Evolutionary conservation across 495 filamentous ascomycete species (phyloP).

Genomic region (Hypoxylon cercidicola): DNA sequence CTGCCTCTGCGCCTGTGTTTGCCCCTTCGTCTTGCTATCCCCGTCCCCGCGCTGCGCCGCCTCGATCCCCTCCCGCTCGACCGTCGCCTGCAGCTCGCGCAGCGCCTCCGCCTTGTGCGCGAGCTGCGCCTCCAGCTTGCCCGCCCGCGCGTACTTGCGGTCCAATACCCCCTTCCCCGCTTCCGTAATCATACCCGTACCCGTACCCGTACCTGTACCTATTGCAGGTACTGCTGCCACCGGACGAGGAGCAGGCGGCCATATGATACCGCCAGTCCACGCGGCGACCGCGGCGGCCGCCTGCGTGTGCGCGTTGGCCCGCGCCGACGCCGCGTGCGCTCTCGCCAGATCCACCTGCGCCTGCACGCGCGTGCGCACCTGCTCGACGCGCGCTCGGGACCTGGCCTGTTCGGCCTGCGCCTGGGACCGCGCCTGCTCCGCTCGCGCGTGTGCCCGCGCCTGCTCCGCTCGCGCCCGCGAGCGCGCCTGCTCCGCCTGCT

Average conservation of each 20-base stretch:
- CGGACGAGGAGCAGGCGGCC: neutral
- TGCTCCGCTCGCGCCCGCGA: too few species aligned
- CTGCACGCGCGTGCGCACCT: neutral
- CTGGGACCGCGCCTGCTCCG: too few species aligned
- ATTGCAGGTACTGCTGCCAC: too few species aligned
- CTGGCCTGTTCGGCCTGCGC: too few species aligned
- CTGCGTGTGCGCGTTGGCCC: neutral
- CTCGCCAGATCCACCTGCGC: conserved; percentile 10
- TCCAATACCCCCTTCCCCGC: too few species aligned
- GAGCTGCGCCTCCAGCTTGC: conserved; percentile 45
- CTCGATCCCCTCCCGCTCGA: conserved; percentile 10
- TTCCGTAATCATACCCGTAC: too few species aligned
- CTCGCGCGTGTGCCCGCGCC: too few species aligned
- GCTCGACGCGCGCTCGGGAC: neutral
- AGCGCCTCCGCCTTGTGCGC: conserved; percentile 39
- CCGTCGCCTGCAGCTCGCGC: neutral
- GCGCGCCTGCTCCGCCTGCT: conserved; percentile 9
- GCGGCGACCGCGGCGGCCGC: neutral
- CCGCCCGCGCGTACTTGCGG: conserved; percentile 46
- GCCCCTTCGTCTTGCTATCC: neutral
- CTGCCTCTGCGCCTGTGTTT: neutral
- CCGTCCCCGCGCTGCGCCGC: conserved; percentile 2
- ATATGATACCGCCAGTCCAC: neutral
- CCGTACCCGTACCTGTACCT: too few species aligned
- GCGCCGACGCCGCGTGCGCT: neutral